Evolutionary conservation across 176 grass and related monocot species (phyloP).

Genomic region (Hsuehochloa calcarea): DNA sequence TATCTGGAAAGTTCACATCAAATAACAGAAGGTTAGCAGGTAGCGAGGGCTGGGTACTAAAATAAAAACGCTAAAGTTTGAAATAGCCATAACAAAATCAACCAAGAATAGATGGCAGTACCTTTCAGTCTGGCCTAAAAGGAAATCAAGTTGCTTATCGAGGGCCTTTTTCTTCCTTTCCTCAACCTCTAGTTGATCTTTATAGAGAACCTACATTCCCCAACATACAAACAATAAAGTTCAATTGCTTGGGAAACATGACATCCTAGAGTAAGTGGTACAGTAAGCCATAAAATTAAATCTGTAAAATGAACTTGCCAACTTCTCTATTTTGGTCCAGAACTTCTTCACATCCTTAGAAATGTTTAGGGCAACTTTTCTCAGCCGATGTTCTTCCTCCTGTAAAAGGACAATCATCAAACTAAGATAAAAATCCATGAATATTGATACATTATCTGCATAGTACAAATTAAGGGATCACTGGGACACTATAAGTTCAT

Average conservation of each 20-base stretch:
- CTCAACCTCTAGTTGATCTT: conserved; percentile 86
- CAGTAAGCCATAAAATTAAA: neutral
- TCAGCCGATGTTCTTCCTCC: conserved; percentile 91
- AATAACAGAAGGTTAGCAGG: conserved; percentile 30
- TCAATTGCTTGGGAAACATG: conserved; percentile 18
- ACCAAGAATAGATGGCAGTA: conserved; percentile 29
- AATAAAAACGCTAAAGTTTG: neutral
- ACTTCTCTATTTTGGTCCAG: conserved; percentile 97
- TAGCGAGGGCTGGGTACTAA: neutral
- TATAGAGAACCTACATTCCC: conserved; percentile 81
- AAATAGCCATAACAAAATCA: conserved; percentile 3
- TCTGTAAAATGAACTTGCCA: conserved; percentile 57
- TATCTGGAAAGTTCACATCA: conserved; percentile 53
- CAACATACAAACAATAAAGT: conserved; percentile 12
- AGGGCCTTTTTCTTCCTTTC: conserved; percentile 94
- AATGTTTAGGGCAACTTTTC: conserved; percentile 90
- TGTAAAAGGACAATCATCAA: conserved; percentile 29
- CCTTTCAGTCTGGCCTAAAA: conserved; percentile 98
- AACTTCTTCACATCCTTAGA: conserved; percentile 99
- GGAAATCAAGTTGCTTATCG: conserved; percentile 97
- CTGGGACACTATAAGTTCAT: neutral
- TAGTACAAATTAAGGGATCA: neutral
- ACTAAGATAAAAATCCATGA: neutral
- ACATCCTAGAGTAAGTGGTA: neutral
- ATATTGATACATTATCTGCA: conserved; percentile 1